Evolutionary conservation across 1,284 basidiomycete genomes (phyloP).

Genomic region (Ceraceosorus guamensis): DNA sequence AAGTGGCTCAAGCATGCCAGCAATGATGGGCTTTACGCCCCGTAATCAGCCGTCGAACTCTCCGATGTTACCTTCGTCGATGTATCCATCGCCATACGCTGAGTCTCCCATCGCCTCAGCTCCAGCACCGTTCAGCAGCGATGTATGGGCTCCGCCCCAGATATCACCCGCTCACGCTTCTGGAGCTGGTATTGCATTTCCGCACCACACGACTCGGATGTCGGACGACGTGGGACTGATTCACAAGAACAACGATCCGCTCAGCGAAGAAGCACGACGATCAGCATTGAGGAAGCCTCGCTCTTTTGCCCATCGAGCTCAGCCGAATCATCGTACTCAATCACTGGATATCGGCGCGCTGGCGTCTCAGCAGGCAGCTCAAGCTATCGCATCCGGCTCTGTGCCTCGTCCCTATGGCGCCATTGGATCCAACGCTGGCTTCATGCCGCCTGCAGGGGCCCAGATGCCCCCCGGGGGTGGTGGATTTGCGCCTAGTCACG

Average conservation of each 20-base stretch:
- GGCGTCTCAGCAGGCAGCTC: constrained; percentile 27
- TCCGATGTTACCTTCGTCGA: constrained; percentile 29
- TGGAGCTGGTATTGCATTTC: constrained; percentile 8
- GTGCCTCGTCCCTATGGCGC: constrained; percentile 26
- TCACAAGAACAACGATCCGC: constrained; percentile 17
- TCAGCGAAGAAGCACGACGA: constrained; percentile 30
- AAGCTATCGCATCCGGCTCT: constrained; percentile 3
- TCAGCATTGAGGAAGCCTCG: constrained; percentile 32
- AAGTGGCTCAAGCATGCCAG: background rate
- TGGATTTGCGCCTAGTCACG: constrained; percentile 15
- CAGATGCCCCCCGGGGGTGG: constrained; percentile 5
- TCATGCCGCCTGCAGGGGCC: constrained; percentile 5
- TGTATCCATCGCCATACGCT: constrained; percentile 40
- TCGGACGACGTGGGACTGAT: constrained; percentile 14
- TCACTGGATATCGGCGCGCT: constrained; percentile 37
- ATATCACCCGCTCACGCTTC: constrained; percentile 10
- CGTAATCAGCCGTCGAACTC: constrained; percentile 20
- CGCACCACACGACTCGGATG: constrained; percentile 4
- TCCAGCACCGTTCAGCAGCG: constrained; percentile 19
- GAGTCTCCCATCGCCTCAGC: constrained; percentile 17
- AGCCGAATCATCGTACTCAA: constrained; percentile 30
- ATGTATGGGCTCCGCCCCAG: constrained; percentile 41
- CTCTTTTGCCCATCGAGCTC: constrained; percentile 35
- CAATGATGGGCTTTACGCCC: constrained; percentile 1
- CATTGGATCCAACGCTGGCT: constrained; percentile 14